Conservation (phyloP, 331 rosid species). For the Acacia concinna region DNA sequence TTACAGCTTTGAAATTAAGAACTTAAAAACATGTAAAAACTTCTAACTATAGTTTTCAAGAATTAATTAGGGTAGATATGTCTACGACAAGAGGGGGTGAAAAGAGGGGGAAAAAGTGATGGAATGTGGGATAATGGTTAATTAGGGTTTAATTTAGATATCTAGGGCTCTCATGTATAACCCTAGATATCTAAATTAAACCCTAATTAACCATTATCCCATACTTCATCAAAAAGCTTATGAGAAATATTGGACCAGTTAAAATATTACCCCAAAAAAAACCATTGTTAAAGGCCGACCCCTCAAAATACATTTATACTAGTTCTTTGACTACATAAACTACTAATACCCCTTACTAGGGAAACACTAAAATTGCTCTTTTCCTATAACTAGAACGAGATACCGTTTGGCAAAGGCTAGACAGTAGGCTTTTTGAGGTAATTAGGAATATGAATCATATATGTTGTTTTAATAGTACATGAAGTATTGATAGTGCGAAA, state of each 20-base stretch:
- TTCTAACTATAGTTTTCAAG: conserved; percentile 14
- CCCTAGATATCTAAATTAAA: too few species aligned
- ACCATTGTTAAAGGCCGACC: not conserved
- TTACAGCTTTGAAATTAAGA: not conserved
- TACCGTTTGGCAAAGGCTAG: not conserved
- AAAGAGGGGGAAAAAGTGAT: not conserved
- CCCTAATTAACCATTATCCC: too few species aligned
- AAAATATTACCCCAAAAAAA: not conserved
- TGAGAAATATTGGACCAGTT: not conserved
- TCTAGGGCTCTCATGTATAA: too few species aligned
- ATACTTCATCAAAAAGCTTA: not conserved
- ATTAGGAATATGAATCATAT: not conserved
- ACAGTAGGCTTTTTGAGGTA: conserved; percentile 18
- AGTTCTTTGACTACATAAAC: not conserved
- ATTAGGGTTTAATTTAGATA: too few species aligned
- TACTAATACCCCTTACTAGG: not conserved
- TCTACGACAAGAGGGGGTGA: not conserved
- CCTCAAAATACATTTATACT: not conserved
- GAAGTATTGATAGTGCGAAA: not conserved
- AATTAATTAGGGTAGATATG: not conserved
- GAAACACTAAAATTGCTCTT: not conserved
- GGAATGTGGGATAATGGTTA: too few species aligned
- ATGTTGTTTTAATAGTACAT: not conserved
- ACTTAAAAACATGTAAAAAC: not conserved
- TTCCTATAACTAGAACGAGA: not conserved